Evolutionary conservation across 2,329 filamentous ascomycete genomes (phyloP), one percentile per base, ranked within the genome.

Genomic region (Ophiostoma sp.): DNA sequence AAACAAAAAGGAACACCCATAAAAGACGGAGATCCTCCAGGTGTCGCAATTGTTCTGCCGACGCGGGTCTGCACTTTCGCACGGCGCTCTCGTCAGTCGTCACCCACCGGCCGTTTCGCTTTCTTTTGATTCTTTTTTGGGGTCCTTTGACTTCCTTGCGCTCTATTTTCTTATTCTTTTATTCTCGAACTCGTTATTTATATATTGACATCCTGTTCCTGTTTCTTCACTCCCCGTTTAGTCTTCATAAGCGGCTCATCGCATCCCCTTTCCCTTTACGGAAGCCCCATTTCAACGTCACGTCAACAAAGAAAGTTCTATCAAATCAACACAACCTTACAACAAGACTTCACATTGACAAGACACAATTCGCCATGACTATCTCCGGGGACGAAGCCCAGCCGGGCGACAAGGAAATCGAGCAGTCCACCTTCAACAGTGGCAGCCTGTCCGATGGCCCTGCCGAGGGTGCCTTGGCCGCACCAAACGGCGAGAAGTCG

Each of bases 11-110:
- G 31, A 61, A 36, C n/a, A 33, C 50, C 4, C 17, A 61, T 9
- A 9, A 63, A 57, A 39, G 33, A 63, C n/a, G 59, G 55, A 33
- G 55, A 25, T 8, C 50, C 7, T 55, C 22, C 28, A 19, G 55
- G 55, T 33, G 55, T 59, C 55, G 55, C 55, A 59, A n/a, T 19
- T 33, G 55, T 59, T 59, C 55, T 59, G 28, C 55, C 55, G 28
- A 59, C 55, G 28, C 15, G 55, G 28, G n/a, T 33, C 28, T 33
- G 55, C 55, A 59, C 15, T 33, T 33, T 33, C 15, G 17, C 55
- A 59, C 28, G 55, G 28, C 55, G 55, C 28, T 28, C 42, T 48
- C 42, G 42, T 48, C 15, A 48, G 42, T 59, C 55, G 55, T 19
- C 55, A 59, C 55, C 55, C 55, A 59, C 55, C 55, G 25, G 28